Conservation (phyloP, 441 rosid species). For the Erodium texanum region DNA sequence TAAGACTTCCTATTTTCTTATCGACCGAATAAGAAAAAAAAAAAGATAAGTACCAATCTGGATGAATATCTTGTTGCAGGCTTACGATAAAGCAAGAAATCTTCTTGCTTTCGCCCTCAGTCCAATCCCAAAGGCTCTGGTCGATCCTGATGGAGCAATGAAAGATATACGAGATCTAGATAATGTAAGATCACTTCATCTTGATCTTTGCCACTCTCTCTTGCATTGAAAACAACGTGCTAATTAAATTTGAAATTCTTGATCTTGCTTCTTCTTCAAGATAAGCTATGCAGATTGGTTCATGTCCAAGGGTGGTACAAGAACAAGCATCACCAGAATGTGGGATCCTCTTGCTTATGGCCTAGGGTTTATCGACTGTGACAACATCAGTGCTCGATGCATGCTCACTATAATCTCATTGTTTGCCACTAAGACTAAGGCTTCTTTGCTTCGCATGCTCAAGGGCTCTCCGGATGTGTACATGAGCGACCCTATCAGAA, state of each 20-base stretch:
- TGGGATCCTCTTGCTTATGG: conserved; percentile 99
- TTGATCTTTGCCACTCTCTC: background rate
- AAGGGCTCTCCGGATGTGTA: conserved; percentile 95
- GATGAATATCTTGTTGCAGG: no score
- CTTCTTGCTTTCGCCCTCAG: conserved; percentile 91
- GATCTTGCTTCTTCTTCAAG: conserved; percentile 46
- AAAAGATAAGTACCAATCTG: no score
- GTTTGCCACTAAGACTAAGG: conserved; percentile 97
- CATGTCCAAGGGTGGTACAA: conserved; percentile 91
- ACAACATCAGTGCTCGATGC: conserved; percentile 97
- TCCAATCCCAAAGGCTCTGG: conserved; percentile 85
- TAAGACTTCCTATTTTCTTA: no score
- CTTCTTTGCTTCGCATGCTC: conserved; percentile 93
- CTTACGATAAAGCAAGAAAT: conserved; percentile 91
- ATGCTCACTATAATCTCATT: conserved; percentile 97
- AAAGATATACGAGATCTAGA: conserved; percentile 76
- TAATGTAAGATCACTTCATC: conserved; percentile 41
- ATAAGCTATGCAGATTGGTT: conserved; percentile 97
- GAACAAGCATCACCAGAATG: conserved; percentile 85
- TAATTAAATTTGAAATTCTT: no score
- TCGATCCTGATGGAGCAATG: conserved; percentile 89
- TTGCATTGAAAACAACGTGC: background rate
- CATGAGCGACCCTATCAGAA: conserved; percentile 89
- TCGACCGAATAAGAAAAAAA: no score
- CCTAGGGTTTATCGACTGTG: conserved; percentile 95